Percentiles rank a stretch among this genome's conserved stretches.
These are phyloP conservation scores for Tritrichomonas foetus DNA, from an alignment of 208 protist genomes.

Conservation along the genomic window DNA sequence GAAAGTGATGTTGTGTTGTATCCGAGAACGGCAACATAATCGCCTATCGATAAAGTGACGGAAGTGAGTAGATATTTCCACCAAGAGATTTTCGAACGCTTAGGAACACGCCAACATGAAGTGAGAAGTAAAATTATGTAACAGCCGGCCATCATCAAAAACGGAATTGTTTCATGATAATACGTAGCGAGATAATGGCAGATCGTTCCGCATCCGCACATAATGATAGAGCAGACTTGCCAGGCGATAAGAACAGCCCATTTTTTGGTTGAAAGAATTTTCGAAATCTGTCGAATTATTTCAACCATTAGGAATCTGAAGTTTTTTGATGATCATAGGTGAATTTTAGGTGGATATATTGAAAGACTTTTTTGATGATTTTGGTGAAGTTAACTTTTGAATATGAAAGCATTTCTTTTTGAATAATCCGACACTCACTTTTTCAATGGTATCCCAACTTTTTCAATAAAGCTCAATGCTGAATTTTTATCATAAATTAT, in stretches of 20 bases:
- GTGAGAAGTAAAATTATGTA: not conserved
- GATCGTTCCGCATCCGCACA: not conserved
- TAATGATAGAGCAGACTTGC: not conserved
- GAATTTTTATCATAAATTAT: no score
- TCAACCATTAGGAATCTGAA: no score
- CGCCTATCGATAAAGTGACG: not conserved
- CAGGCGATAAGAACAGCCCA: conserved; percentile 24
- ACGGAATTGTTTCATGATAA: not conserved
- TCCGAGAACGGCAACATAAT: not conserved
- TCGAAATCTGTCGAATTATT: no score
- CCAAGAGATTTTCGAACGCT: not conserved
- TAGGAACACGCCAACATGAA: not conserved
- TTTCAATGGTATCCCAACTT: no score
- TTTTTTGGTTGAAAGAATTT: no score
- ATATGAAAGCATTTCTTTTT: no score
- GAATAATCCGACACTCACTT: no score
- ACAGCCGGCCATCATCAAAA: not conserved
- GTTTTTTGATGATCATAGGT: no score
- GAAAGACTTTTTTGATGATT: no score
- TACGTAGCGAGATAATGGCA: not conserved
- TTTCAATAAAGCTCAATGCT: no score
- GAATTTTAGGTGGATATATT: no score
- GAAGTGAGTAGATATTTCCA: not conserved
- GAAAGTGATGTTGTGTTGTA: not conserved
- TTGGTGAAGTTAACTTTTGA: no score